Evolutionary conservation across 2,329 filamentous ascomycete species (phyloP).

Genomic region (Capronia coronata): DNA sequence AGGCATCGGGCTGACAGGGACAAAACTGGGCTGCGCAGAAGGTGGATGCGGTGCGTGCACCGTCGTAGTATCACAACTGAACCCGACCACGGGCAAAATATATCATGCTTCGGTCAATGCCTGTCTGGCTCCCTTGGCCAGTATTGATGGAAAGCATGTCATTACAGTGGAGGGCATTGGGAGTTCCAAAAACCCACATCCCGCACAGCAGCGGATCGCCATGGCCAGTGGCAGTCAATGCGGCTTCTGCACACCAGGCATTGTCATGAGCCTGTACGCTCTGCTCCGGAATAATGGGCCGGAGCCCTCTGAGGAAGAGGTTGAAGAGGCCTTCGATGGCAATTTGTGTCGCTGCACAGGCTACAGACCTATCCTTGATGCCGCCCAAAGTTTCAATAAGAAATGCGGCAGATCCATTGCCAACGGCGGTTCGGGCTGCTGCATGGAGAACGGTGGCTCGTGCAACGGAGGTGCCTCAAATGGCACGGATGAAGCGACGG

Average conservation of each 20-base stretch:
- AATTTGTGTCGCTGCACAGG: constrained; percentile 95
- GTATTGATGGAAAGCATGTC: constrained; percentile 94
- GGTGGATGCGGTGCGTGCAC: constrained; percentile 96
- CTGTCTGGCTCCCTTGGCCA: constrained; percentile 84
- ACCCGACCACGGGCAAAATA: constrained; percentile 83
- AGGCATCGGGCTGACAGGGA: constrained; percentile 87
- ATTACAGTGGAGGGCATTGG: constrained; percentile 97
- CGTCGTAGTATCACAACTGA: constrained; percentile 84
- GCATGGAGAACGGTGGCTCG: constrained; percentile 62
- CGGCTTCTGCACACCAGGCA: constrained; percentile 93
- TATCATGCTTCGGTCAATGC: constrained; percentile 97
- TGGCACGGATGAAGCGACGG: constrained; percentile 34
- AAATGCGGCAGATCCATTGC: constrained; percentile 50
- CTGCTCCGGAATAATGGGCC: constrained; percentile 65
- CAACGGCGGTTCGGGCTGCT: constrained; percentile 61
- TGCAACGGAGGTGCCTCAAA: constrained; percentile 54
- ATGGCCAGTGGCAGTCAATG: constrained; percentile 89
- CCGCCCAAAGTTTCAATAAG: constrained; percentile 78
- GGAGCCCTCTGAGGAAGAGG: constrained; percentile 67
- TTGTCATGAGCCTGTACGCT: constrained; percentile 95
- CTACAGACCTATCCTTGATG: constrained; percentile 88
- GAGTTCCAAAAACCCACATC: constrained; percentile 77
- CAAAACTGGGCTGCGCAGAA: constrained; percentile 93
- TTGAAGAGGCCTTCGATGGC: constrained; percentile 95
- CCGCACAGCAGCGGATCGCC: constrained; percentile 83